Evolutionary conservation across 2,329 filamentous ascomycete genomes (phyloP), one percentile per base, ranked within the genome.

Genomic region (Botrytis byssoidea): DNA sequence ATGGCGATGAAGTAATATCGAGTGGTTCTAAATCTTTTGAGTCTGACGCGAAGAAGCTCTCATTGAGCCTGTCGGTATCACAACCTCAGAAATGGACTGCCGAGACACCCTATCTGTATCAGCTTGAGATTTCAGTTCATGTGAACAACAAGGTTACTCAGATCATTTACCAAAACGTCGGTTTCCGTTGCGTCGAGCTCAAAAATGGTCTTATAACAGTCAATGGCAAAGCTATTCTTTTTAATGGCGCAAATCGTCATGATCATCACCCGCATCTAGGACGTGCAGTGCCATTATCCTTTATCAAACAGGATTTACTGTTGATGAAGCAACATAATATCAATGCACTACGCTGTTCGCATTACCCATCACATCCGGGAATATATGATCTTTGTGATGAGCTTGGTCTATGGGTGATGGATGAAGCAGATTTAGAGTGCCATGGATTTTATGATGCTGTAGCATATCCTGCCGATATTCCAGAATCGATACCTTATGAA

Each of bases 241-340:
- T 93, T 75, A 86, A 88, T 42, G 91, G 91, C 25, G 88, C 89
- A 25, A 93, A 93, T 79, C 84, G 91, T 79, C 93, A 93, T 74
- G 88, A 75, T n/a, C 73, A 74, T 44, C 74, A 75, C 48, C 69
- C 74, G 25, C 79, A 81, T 73, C 83, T 83, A 35, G 87, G 87
- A 7, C 85, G 87, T 12, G 83, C 86, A 4, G 85, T 88, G 1
- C 86, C 86, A 0, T 80, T 84, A 22, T 84, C 86, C 0, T 91
- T 87, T 73, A 87, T 92, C 78, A 86, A 86, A 75, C 81, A 84
- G 22, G 91, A 93, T 76, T 83, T 93, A 1, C 78, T 90, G 3
- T 83, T 89, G 5, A 93, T 93, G 90, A 93, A 93, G 81, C 83
- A 82, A 10, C 87, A 92, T 83, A 93, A 93, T 77, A 86, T 93